These are phyloP conservation scores for Alnus glutinosa DNA, from an alignment of 306 rosid species.

Conservation along the genomic window DNA sequence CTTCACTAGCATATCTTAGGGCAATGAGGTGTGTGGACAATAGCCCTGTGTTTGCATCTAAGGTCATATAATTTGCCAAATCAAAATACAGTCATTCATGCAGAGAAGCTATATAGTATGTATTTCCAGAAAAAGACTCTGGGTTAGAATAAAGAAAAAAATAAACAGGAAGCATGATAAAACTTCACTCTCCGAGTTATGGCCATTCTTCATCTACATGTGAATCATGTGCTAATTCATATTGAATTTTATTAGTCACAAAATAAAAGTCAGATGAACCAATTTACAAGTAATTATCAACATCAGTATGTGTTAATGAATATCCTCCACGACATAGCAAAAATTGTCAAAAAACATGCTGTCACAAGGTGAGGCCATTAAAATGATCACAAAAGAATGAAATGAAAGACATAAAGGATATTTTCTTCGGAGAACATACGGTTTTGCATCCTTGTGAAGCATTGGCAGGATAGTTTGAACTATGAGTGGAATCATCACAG, in stretches of 20 bases:
- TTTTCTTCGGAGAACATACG: constrained; percentile 50
- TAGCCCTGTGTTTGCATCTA: not conserved
- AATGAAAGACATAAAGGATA: constrained; percentile 14
- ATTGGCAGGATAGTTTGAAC: constrained; percentile 87
- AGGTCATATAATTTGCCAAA: not conserved
- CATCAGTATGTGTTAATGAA: constrained; percentile 6
- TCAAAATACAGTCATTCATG: not conserved
- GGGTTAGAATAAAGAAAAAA: not conserved
- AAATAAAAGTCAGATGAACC: not conserved
- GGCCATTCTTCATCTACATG: not conserved
- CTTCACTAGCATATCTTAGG: not conserved
- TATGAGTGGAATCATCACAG: constrained; percentile 82
- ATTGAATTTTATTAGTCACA: not conserved
- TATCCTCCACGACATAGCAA: constrained; percentile 7
- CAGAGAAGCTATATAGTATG: not conserved
- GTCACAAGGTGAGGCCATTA: constrained; percentile 21
- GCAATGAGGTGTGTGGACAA: not conserved
- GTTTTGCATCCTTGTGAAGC: constrained; percentile 76
- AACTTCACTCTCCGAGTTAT: not conserved
- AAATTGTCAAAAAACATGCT: constrained; percentile 17
- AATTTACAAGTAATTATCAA: constrained; percentile 12
- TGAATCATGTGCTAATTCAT: not conserved
- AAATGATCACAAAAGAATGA: constrained; percentile 6
- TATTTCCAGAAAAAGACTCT: not conserved
- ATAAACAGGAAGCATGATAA: not conserved